Conservation (phyloP, 768 basidiomycete species). For the Serendipita sp. region DNA sequence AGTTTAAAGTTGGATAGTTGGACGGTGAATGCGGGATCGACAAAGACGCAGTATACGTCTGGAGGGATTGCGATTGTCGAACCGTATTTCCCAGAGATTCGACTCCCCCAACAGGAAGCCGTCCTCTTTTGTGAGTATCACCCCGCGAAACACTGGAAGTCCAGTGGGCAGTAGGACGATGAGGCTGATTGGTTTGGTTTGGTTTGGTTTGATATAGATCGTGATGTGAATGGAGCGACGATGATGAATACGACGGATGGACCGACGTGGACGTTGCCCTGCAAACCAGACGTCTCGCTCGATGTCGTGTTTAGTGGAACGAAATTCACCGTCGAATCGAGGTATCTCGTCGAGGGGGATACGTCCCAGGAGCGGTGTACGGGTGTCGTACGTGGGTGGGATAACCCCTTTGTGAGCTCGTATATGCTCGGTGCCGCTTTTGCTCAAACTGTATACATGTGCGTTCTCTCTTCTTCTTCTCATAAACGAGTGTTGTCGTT, state of each 20-base stretch:
- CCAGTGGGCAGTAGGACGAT: too few relatives aligned
- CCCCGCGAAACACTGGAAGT: too few relatives aligned
- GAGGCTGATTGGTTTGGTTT: too few relatives aligned
- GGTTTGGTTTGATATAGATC: not conserved
- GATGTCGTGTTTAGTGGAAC: not conserved
- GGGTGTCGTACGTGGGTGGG: not conserved
- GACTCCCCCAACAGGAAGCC: not conserved
- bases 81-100: not conserved
- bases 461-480: not conserved
- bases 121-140: not conserved
- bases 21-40: not conserved
- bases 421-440: not conserved
- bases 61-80: not conserved
- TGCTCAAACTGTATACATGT: constrained; percentile 5
- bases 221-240: not conserved
- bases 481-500: not conserved
- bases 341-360: not conserved
- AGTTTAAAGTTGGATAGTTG: constrained; percentile 3
- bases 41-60: not conserved
- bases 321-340: not conserved
- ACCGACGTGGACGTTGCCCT: not conserved
- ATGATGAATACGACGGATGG: not conserved
- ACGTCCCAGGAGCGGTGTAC: not conserved
- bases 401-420: not conserved
- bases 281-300: not conserved